phyloP scores from a whole-genome alignment of 2,329 filamentous ascomycete species.

The Simplicillium sp. region DNA sequence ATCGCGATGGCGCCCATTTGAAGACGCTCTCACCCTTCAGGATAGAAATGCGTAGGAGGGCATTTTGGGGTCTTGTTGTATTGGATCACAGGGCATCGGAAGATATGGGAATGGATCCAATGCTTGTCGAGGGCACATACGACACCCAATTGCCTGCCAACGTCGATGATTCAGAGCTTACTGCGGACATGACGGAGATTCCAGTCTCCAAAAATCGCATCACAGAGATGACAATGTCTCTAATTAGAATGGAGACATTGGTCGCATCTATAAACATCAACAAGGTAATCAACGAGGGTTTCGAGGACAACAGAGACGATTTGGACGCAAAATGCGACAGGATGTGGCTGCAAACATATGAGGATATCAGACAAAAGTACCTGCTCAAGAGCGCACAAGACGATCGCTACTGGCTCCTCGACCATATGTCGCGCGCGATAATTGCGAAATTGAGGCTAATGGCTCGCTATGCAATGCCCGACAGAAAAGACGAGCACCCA shows the following conservation, averaged over 20 bases:
- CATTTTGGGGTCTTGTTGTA: slow-evolving; percentile 51
- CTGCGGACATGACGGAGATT: slow-evolving; percentile 19
- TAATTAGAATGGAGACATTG: slow-evolving; percentile 5
- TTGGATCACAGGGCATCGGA: slow-evolving; percentile 43
- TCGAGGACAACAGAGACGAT: neutral
- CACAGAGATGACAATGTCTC: slow-evolving; percentile 23
- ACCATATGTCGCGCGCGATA: slow-evolving; percentile 1
- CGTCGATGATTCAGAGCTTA: slow-evolving; percentile 38
- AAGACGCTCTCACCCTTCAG: slow-evolving; percentile 31
- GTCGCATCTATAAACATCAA: slow-evolving; percentile 2
- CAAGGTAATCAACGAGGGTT: neutral
- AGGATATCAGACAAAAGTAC: neutral
- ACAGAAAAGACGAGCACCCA: neutral
- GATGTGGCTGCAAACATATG: neutral
- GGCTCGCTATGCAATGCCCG: slow-evolving; percentile 4
- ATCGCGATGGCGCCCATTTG: slow-evolving; percentile 1
- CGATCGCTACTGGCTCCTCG: neutral
- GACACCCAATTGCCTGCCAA: slow-evolving; percentile 38
- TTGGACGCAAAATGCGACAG: slow-evolving; percentile 2
- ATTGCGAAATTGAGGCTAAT: slow-evolving; percentile 6
- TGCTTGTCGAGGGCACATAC: slow-evolving; percentile 27
- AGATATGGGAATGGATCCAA: slow-evolving; percentile 33
- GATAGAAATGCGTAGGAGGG: slow-evolving; percentile 43
- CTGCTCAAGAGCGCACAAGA: neutral
- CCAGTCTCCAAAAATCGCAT: slow-evolving; percentile 19